phyloP scores from a whole-genome alignment of 2,329 filamentous ascomycete genomes.

The Trichoderma sp. region DNA sequence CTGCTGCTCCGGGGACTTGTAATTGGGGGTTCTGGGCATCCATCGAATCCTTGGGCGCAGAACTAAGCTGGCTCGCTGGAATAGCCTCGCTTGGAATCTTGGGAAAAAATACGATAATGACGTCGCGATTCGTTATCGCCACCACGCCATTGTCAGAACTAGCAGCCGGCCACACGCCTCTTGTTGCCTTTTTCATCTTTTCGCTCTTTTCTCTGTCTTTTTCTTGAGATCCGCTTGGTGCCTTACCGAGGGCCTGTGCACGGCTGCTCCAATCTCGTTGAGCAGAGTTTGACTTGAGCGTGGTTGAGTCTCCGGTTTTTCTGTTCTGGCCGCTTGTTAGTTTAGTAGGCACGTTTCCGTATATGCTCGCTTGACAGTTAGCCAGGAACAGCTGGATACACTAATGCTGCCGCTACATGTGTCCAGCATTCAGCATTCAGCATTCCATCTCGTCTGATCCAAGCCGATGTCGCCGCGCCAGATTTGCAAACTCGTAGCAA shows the following conservation, averaged over 20 bases:
- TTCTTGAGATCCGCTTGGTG: neutral
- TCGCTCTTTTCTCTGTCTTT: neutral
- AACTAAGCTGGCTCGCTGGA: constrained; percentile 17
- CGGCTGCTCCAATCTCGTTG: neutral
- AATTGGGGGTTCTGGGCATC: neutral
- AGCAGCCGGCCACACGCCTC: constrained; percentile 13
- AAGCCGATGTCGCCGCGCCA: neutral
- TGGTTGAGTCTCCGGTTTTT: too few species aligned
- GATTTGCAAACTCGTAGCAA: neutral
- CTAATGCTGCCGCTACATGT: neutral
- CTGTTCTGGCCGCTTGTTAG: neutral
- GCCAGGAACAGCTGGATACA: constrained; percentile 19
- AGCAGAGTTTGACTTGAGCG: neutral
- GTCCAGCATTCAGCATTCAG: neutral
- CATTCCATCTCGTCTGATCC: neutral
- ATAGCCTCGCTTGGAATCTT: constrained; percentile 24
- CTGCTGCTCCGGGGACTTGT: neutral
- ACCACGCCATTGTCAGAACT: constrained; percentile 22
- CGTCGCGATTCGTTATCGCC: constrained; percentile 24
- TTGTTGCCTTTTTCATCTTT: neutral
- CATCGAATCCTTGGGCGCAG: constrained; percentile 14
- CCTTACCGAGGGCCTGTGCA: neutral
- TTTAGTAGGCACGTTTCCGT: constrained; percentile 15
- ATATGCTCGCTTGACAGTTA: neutral
- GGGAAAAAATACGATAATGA: constrained; percentile 21